phyloP scores from a whole-genome alignment of 106 monocot genomes.

The Allium fistulosum region DNA sequence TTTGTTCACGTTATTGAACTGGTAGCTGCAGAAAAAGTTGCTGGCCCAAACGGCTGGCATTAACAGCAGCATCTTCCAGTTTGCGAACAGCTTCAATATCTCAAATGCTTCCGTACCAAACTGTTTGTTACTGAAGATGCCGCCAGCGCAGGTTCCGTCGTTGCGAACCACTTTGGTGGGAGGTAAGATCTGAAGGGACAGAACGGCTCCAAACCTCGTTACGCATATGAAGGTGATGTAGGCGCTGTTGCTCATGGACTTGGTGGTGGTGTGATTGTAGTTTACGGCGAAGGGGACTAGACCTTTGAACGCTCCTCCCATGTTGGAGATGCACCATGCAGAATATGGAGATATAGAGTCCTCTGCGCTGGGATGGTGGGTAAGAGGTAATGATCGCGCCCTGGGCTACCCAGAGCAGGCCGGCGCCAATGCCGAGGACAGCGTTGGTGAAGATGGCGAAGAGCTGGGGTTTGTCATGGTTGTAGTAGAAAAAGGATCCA shows the following conservation, averaged over 20 bases:
- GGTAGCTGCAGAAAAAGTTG: conserved; percentile 96
- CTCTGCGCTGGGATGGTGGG: conserved; percentile 51
- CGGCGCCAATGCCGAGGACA: conserved; percentile 71
- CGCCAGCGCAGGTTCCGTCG: conserved; percentile 39
- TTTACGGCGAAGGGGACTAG: conserved; percentile 79
- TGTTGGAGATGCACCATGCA: conserved; percentile 87
- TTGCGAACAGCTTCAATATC: conserved; percentile 52
- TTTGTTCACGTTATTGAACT: conserved; percentile 90
- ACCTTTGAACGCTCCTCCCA: conserved; percentile 83
- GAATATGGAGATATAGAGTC: conserved; percentile 73
- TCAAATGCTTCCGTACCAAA: conserved; percentile 27
- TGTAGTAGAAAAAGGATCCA: conserved; percentile 78
- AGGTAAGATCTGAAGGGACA: conserved; percentile 57
- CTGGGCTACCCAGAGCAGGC: conserved; percentile 72
- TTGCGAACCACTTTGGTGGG: conserved; percentile 40
- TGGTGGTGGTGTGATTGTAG: conserved; percentile 42
- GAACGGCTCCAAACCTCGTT: conserved; percentile 52
- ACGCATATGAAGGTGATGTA: conserved; percentile 53
- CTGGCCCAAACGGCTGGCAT: conserved; percentile 77
- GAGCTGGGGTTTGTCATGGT: conserved; percentile 44
- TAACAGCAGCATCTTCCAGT: conserved; percentile 76
- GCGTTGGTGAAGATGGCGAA: conserved; percentile 65
- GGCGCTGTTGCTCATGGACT: no score
- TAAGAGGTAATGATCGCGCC: conserved; percentile 87
- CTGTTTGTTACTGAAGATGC: conserved; percentile 28